Evolutionary conservation across 2,329 filamentous ascomycete species (phyloP), one percentile per base, ranked within the genome.

Genomic region (Sarocladiaceae sp.): DNA sequence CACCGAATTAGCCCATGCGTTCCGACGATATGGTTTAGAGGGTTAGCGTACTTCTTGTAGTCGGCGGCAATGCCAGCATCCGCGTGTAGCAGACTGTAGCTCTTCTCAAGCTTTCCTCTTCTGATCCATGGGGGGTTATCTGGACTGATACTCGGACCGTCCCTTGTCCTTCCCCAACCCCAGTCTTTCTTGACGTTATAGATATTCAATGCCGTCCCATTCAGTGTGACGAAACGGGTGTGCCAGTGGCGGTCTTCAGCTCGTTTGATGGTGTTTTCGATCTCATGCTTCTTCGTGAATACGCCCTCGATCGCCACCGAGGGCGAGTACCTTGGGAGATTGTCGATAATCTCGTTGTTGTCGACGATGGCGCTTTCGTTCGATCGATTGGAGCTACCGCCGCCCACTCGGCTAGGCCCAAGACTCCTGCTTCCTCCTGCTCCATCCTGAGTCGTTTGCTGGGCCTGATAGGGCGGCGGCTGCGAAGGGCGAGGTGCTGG

Each of bases 21-120:
- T 43, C 13, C 13, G 6, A 15, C 13, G 15, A 21, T 27, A 3
- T 5, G 10, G 18, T 31, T 18, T 4, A 32, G 6, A 37, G 33
- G 33, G 24, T 7, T 27, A 32, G 44, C 76, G 54, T 62, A 81
- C 74, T 87, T 85, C 54, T 75, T 72, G 58, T 85, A 83, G 60
- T 89, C 85, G 13, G 79, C 75, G 9, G 85, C 85, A 49, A 88
- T 76, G 10, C 85, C 85, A 18, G 84, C 78, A 60, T 89, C 85
- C 18, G 84, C 85, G 57, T 88, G 82, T 50, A 87, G 75, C 39
- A 89, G 69, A 43, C 80, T 84, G 58, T 87, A 89, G n/a, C 73
- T 76, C 58, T 72, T 77, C 50, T 87, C 66, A 29, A 88, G 62
- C 45, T 69, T 69, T 16, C 76, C 76, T 48, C 64, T 70, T 51